Evolutionary conservation across 441 rosid genomes (phyloP).

Genomic region (Erysimum pusillum): DNA sequence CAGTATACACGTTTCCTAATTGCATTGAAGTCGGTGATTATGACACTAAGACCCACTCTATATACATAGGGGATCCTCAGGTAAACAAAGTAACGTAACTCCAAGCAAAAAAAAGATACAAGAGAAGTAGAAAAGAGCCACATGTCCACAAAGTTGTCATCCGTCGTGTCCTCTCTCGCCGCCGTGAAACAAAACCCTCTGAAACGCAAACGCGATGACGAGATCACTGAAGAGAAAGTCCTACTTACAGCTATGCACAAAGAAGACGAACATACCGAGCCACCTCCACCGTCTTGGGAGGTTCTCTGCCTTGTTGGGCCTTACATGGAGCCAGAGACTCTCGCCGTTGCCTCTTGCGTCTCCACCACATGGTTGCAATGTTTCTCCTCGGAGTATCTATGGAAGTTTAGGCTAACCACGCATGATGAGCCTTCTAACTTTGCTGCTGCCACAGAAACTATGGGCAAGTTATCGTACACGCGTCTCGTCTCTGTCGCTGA

Average conservation of each 20-base stretch:
- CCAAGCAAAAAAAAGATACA: not conserved
- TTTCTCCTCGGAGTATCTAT: slow-evolving; percentile 34
- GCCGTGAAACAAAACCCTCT: slow-evolving; percentile 13
- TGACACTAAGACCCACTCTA: not conserved
- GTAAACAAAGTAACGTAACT: not conserved
- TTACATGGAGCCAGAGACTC: slow-evolving; percentile 33
- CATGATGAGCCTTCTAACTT: too few species aligned
- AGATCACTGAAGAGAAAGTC: slow-evolving; percentile 10
- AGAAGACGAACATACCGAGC: slow-evolving; percentile 14
- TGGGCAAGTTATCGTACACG: slow-evolving; percentile 18
- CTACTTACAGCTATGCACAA: not conserved
- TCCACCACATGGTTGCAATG: slow-evolving; percentile 36
- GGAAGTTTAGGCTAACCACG: slow-evolving; percentile 6
- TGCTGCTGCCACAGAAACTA: not conserved
- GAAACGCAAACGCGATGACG: slow-evolving; percentile 24
- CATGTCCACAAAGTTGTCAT: slow-evolving; percentile 11
- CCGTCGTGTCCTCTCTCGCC: not conserved
- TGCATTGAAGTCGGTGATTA: not conserved
- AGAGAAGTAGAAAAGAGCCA: not conserved
- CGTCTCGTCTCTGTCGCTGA: slow-evolving; percentile 7
- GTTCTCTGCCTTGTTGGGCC: slow-evolving; percentile 15
- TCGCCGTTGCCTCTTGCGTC: slow-evolving; percentile 40
- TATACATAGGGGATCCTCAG: not conserved
- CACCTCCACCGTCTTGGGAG: slow-evolving; percentile 30
- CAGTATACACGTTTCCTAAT: not conserved